Percentiles rank a stretch among this genome's conserved stretches.
Conservation (phyloP, 371 early-diverging fungal species). For the Circinella umbellata region DNA sequence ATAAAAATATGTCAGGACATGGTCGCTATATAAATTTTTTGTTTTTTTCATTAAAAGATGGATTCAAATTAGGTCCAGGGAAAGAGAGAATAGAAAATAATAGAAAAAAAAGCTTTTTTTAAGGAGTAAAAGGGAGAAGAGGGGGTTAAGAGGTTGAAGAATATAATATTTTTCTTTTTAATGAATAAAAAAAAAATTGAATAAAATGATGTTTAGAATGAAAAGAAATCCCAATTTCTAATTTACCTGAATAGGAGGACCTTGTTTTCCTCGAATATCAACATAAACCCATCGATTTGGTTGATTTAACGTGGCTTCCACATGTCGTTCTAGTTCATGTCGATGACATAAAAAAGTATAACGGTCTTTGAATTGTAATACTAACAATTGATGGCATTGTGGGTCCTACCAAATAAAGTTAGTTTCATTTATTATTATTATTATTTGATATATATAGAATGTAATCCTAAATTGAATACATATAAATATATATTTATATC, state of each 20-base stretch:
- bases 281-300: slow-evolving; percentile 18
- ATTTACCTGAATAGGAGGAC: slow-evolving; percentile 24
- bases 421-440: background rate
- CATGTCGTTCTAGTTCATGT: slow-evolving; percentile 26
- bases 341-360: slow-evolving; percentile 49
- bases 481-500: background rate
- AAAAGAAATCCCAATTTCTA: too few species aligned
- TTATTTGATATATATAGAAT: background rate
- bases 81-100: too few species aligned
- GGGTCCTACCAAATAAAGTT: slow-evolving; percentile 13
- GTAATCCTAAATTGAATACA: background rate
- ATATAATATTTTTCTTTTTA: too few species aligned
- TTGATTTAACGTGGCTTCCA: slow-evolving; percentile 17
- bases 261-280: slow-evolving; percentile 24
- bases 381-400: slow-evolving; percentile 22
- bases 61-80: too few species aligned
- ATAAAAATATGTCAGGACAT: slow-evolving; percentile 24
- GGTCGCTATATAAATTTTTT: background rate
- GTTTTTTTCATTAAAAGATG: background rate
- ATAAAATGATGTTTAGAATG: too few species aligned
- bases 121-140: background rate
- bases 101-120: background rate
- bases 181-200: too few species aligned
- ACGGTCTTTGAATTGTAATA: slow-evolving; percentile 47
- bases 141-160: background rate